These are phyloP conservation scores for Barnettozyma pratensis DNA, from an alignment of 805 yeast genomes.

Conservation along the genomic window DNA sequence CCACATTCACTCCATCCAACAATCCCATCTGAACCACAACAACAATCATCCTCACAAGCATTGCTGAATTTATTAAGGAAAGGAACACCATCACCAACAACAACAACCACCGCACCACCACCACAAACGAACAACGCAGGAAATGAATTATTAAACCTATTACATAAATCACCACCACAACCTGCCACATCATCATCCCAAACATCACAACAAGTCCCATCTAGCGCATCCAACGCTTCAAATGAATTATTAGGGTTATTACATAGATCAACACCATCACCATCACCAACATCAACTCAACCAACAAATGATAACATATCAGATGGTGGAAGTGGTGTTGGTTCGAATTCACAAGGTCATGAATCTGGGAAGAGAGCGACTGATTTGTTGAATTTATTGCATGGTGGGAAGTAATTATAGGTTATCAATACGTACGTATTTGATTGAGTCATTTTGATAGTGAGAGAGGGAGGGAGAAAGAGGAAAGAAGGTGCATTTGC, in stretches of 20 bases:
- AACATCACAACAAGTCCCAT: not conserved
- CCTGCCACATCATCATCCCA: slow-evolving; percentile 1
- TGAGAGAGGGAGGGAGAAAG: no score
- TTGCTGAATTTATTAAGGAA: slow-evolving; percentile 5
- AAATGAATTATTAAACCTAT: slow-evolving; percentile 8
- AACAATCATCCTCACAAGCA: not conserved
- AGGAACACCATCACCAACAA: not conserved
- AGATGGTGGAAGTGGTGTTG: no score
- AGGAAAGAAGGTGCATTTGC: no score
- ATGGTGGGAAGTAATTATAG: not conserved
- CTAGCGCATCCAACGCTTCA: not conserved
- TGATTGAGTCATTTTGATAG: no score
- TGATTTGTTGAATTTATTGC: slow-evolving; percentile 17
- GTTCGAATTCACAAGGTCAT: not conserved
- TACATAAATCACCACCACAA: slow-evolving; percentile 6
- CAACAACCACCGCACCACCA: slow-evolving; percentile 6
- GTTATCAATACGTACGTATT: not conserved
- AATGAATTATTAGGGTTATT: slow-evolving; percentile 12
- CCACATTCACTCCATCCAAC: not conserved
- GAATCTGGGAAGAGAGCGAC: slow-evolving; percentile 16
- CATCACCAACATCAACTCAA: not conserved
- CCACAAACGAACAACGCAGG: slow-evolving; percentile 6
- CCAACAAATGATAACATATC: no score
- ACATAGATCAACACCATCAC: slow-evolving; percentile 9
- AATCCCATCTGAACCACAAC: not conserved